Conservation (phyloP, 805 yeast species). For the Kodamaea nitidulidarum region DNA sequence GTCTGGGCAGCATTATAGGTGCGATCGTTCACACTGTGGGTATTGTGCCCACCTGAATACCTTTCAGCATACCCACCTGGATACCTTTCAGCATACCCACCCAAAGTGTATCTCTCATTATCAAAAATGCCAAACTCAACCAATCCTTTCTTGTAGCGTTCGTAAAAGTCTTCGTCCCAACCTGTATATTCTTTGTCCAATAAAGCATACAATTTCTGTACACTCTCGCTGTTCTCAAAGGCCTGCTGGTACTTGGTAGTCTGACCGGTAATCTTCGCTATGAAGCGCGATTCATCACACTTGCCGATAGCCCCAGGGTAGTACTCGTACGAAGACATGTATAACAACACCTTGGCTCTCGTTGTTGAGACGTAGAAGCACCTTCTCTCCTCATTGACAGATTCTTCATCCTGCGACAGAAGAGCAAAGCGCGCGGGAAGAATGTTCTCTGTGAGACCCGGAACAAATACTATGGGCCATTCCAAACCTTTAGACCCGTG, state of each 20-base stretch:
- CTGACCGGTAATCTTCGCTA: constrained; percentile 12
- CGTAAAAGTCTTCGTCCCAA: constrained; percentile 12
- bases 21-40: too few species aligned
- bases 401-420: constrained; percentile 20
- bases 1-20: background rate
- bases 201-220: constrained; percentile 19
- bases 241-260: constrained; percentile 15
- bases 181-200: constrained; percentile 9
- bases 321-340: constrained; percentile 33
- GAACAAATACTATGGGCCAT: constrained; percentile 89
- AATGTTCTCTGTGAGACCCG: constrained; percentile 62
- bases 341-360: constrained; percentile 63
- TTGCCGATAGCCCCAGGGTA: constrained; percentile 9
- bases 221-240: constrained; percentile 14
- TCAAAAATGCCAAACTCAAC: constrained; percentile 4
- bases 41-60: too few species aligned
- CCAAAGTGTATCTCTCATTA: background rate
- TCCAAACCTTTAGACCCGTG: constrained; percentile 94
- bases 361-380: constrained; percentile 87
- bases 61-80: too few species aligned
- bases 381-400: constrained; percentile 72
- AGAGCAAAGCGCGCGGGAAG: constrained; percentile 57
- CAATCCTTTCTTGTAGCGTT: constrained; percentile 14
- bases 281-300: constrained; percentile 30
- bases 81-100: background rate